Percentiles rank a stretch among this genome's conserved stretches.
Evolutionary conservation across 2,329 filamentous ascomycete species (phyloP).

Genomic region (Aspergillus phoenicis): DNA sequence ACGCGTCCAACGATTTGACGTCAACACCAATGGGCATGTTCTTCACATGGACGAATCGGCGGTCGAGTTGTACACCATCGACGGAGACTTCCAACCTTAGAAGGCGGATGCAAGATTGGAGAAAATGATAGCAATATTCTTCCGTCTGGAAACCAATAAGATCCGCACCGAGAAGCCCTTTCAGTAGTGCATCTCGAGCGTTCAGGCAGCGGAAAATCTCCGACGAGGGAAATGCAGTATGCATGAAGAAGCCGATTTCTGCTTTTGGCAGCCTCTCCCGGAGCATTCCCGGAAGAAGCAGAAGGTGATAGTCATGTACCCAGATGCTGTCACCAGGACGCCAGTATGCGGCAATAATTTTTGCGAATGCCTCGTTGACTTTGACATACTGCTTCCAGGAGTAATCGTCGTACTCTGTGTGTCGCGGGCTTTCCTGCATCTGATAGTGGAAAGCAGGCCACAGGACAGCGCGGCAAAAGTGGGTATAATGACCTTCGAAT

Average conservation of each 20-base stretch:
- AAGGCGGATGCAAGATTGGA: constrained; percentile 89
- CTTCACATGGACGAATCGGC: constrained; percentile 84
- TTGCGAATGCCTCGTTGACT: constrained; percentile 88
- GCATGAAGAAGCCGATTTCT: constrained; percentile 93
- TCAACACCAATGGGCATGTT: constrained; percentile 86
- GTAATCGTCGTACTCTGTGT: constrained; percentile 94
- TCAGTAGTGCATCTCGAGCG: constrained; percentile 77
- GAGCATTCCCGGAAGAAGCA: constrained; percentile 82
- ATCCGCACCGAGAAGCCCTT: constrained; percentile 90
- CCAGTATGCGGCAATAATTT: constrained; percentile 84
- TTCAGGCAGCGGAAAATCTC: constrained; percentile 91
- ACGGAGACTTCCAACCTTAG: constrained; percentile 81
- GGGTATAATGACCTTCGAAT: constrained; percentile 88
- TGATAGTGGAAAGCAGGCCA: constrained; percentile 98
- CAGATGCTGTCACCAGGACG: constrained; percentile 89
- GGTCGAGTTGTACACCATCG: constrained; percentile 82
- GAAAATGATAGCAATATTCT: constrained; percentile 89
- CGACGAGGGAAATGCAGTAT: constrained; percentile 91
- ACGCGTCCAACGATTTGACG: constrained; percentile 67
- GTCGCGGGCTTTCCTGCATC: constrained; percentile 93
- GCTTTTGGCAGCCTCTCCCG: constrained; percentile 80
- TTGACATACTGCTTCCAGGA: constrained; percentile 93
- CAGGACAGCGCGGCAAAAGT: constrained; percentile 94
- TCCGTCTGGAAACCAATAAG: constrained; percentile 89
- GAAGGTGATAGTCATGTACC: constrained; percentile 93